These are phyloP conservation scores for Uronychia setigera DNA, from an alignment of 73 alveolate genomes.

Conservation along the genomic window DNA sequence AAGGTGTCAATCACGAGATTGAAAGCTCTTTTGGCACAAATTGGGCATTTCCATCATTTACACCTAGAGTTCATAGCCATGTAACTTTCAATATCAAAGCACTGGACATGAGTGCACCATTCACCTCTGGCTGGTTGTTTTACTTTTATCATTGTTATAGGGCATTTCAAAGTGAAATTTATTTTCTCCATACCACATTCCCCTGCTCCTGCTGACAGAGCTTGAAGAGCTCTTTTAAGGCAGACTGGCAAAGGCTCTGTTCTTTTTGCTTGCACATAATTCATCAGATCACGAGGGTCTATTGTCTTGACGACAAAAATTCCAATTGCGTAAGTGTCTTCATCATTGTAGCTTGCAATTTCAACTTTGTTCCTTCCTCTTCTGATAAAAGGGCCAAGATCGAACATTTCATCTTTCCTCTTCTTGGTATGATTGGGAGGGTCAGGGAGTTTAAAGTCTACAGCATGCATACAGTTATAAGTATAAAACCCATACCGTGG, in stretches of 20 bases:
- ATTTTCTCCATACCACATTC: too few species aligned
- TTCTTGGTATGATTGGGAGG: constrained; percentile 67
- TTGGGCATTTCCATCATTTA: constrained; percentile 64
- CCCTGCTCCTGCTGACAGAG: too few species aligned
- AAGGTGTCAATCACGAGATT: constrained; percentile 37
- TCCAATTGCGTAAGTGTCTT: constrained; percentile 24
- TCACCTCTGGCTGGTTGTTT: constrained; percentile 66
- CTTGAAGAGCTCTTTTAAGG: too few species aligned
- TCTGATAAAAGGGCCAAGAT: constrained; percentile 23
- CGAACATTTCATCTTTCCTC: constrained; percentile 61
- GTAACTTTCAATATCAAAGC: constrained; percentile 59
- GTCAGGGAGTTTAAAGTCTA: constrained; percentile 53
- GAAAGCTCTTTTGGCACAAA: constrained; percentile 38
- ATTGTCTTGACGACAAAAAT: constrained; percentile 41
- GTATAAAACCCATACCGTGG: constrained; percentile 53
- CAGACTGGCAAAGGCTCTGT: too few species aligned
- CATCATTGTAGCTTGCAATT: constrained; percentile 11
- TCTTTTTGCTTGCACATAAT: too few species aligned
- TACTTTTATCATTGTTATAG: constrained; percentile 33
- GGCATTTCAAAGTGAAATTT: constrained; percentile 44
- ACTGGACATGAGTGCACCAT: constrained; percentile 58
- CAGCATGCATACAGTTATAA: constrained; percentile 20
- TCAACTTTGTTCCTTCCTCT: constrained; percentile 51
- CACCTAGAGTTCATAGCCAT: constrained; percentile 30
- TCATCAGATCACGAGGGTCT: constrained; percentile 39